Percentiles rank a stretch among this genome's conserved stretches.
phyloP scores from a whole-genome alignment of 2,329 filamentous ascomycete species.

The Trichoderma cornu-damae region DNA sequence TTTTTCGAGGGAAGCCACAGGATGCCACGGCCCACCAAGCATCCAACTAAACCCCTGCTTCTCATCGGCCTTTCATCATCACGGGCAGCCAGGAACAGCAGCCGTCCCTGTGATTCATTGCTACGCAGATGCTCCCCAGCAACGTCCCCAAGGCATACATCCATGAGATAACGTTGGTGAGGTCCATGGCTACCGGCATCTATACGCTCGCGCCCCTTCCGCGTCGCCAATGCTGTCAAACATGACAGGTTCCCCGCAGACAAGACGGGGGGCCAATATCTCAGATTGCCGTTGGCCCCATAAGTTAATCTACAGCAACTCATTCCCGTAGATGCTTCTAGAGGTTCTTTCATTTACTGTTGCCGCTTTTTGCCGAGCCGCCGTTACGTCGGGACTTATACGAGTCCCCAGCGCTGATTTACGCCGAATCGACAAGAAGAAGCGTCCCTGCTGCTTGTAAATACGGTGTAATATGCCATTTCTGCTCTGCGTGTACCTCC shows the following conservation, averaged over 20 bases:
- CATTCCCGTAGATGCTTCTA: slow-evolving; percentile 11
- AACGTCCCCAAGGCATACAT: neutral
- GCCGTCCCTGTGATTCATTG: neutral
- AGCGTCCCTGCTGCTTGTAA: neutral
- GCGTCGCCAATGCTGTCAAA: slow-evolving; percentile 17
- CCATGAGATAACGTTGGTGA: slow-evolving; percentile 1
- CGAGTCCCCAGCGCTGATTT: slow-evolving; percentile 3
- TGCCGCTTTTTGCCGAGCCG: slow-evolving; percentile 14
- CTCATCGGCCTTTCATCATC: neutral
- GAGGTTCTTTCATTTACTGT: slow-evolving; percentile 10
- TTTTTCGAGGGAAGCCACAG: neutral
- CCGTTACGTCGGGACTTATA: slow-evolving; percentile 8
- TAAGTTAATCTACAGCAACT: slow-evolving; percentile 6
- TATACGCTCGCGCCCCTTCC: neutral
- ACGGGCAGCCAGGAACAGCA: neutral
- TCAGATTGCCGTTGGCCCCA: slow-evolving; percentile 18
- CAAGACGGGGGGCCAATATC: slow-evolving; percentile 12
- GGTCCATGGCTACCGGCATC: slow-evolving; percentile 16
- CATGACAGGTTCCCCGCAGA: slow-evolving; percentile 20
- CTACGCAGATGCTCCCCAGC: neutral
- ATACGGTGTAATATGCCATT: neutral
- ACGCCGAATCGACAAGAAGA: neutral
- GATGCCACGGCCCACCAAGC: neutral
- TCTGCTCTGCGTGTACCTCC: neutral
- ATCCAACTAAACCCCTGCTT: neutral